Evolutionary conservation across 1,139 yeast genomes (phyloP), one percentile per base, ranked within the genome.

Genomic region (Sugiyamaella neomexicana): DNA sequence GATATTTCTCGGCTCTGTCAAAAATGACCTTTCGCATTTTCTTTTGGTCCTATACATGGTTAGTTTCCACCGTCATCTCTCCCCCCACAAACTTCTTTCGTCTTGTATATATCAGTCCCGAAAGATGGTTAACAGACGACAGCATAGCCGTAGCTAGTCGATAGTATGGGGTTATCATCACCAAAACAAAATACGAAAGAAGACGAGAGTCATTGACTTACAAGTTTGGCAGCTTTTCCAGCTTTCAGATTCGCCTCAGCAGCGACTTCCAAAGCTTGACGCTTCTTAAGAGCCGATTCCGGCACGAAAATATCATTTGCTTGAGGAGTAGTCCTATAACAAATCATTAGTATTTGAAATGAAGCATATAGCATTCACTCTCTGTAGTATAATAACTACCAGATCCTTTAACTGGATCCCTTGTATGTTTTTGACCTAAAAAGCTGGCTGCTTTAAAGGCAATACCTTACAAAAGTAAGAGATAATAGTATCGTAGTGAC

Each of bases 101-200:
- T 56, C 53, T 50, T 59, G 34, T 37, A 23, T 39, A 15, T 45
- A 39, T 90, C 97, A 90, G 98, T 79, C 97, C 95, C 96, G 98
- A 90, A 90, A 90, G 98, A 90, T 90, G 97, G 98, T 90, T 89
- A 85, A 86, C 86, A 80, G 83, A 85, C 75, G 91, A 89, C 97
- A 85, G 75, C 97, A 90, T 86, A 70, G 97, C 70, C 62, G 56
- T 46, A 55, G 69, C 73, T 69, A 70, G 73, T 63, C 68, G 68
- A 60, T 53, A 46, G 34, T 46, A 42, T 49, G 54, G 60, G 48
- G 36, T 50, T 50, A 38, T 42, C 44, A 47, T 50, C 56, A 52
- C 40, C 49, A 51, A 55, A 39, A 48, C 43, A 49, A n/a, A 29
- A n/a, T 31, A 44, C 32, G 2, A 20, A 43, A 40, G 20, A 20